These are phyloP conservation scores for Odontarrhena argentea DNA, from an alignment of 345 rosid genomes.

Conservation along the genomic window DNA sequence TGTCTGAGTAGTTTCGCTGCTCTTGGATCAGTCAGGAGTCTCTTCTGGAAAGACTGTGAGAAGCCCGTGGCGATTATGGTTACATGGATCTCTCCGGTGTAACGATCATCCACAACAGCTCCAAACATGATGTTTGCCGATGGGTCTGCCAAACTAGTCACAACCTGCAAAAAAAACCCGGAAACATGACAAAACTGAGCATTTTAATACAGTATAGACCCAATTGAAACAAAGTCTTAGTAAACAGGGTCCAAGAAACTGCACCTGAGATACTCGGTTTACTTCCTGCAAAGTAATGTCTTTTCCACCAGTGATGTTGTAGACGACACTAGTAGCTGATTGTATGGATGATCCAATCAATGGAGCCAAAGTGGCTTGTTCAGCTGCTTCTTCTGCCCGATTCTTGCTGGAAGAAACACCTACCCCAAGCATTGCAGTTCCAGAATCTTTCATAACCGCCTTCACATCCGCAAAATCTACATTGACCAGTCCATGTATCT, in stretches of 20 bases:
- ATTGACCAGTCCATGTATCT: slow-evolving; percentile 98
- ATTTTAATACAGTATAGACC: slow-evolving; percentile 5
- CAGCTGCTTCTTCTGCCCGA: slow-evolving; percentile 99
- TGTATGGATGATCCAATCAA: slow-evolving; percentile 97
- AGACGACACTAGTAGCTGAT: slow-evolving; percentile 96
- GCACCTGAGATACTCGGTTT: slow-evolving; percentile 92
- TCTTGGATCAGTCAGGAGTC: slow-evolving; percentile 72
- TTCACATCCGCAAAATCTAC: slow-evolving; percentile 98
- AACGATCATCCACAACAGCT: slow-evolving; percentile 95
- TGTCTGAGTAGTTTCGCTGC: slow-evolving; percentile 63
- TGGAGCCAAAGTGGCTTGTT: slow-evolving; percentile 96
- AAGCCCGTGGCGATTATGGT: slow-evolving; percentile 96
- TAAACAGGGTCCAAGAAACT: neutral
- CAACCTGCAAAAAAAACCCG: slow-evolving; percentile 56
- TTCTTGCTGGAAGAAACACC: slow-evolving; percentile 97
- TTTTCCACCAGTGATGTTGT: slow-evolving; percentile 96
- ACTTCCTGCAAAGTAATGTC: slow-evolving; percentile 97
- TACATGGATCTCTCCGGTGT: slow-evolving; percentile 92
- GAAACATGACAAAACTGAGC: slow-evolving; percentile 25
- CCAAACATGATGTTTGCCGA: slow-evolving; percentile 99
- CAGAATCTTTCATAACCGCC: slow-evolving; percentile 96
- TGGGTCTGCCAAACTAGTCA: slow-evolving; percentile 96
- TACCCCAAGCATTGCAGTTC: slow-evolving; percentile 99
- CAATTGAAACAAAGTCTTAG: neutral
- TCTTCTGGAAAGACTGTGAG: slow-evolving; percentile 92